These are phyloP conservation scores for Aphanocladium album DNA, from an alignment of 2,329 filamentous ascomycete genomes.

Conservation along the genomic window DNA sequence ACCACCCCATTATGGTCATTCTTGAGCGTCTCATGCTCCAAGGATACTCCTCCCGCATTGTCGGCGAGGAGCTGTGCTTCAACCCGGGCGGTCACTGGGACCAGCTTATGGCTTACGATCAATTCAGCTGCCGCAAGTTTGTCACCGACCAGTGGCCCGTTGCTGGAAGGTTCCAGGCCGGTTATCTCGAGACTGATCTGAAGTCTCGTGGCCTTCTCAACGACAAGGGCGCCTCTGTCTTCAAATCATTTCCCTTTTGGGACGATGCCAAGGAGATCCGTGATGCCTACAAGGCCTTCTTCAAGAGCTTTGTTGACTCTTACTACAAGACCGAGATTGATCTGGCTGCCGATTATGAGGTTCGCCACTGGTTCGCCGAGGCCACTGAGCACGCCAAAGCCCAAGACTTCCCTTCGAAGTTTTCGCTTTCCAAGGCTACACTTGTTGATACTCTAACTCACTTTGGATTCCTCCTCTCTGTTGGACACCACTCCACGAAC, in stretches of 20 bases:
- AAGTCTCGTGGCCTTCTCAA: conserved; percentile 36
- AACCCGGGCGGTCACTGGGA: conserved; percentile 26
- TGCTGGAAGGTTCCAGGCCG: conserved; percentile 29
- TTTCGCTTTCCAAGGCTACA: conserved; percentile 18
- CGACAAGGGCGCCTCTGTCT: conserved; percentile 26
- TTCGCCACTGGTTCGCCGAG: conserved; percentile 41
- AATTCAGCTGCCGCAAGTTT: conserved; percentile 24
- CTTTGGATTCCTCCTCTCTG: conserved; percentile 24
- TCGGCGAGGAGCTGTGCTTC: conserved; percentile 22
- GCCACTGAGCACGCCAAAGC: conserved; percentile 30
- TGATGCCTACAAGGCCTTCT: conserved; percentile 32
- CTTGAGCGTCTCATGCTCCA: conserved; percentile 29
- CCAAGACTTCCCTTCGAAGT: conserved; percentile 36
- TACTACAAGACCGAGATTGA: conserved; percentile 34
- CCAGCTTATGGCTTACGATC: conserved; percentile 27
- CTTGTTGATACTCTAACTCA: conserved; percentile 39
- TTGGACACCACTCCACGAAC: conserved; percentile 37
- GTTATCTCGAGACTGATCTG: conserved; percentile 36
- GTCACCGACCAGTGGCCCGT: conserved; percentile 24
- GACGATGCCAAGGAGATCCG: conserved; percentile 36
- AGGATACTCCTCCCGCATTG: conserved; percentile 17
- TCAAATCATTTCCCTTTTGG: conserved; percentile 40
- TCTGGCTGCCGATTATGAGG: conserved; percentile 33
- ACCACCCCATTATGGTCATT: conserved; percentile 39
- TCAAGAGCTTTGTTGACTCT: conserved; percentile 36